A percentile compares a stretch with the other conserved stretches of the same genome.
These are phyloP conservation scores for Powellomyces hirtus DNA, from an alignment of 192 early-diverging fungal species.

Conservation along the genomic window DNA sequence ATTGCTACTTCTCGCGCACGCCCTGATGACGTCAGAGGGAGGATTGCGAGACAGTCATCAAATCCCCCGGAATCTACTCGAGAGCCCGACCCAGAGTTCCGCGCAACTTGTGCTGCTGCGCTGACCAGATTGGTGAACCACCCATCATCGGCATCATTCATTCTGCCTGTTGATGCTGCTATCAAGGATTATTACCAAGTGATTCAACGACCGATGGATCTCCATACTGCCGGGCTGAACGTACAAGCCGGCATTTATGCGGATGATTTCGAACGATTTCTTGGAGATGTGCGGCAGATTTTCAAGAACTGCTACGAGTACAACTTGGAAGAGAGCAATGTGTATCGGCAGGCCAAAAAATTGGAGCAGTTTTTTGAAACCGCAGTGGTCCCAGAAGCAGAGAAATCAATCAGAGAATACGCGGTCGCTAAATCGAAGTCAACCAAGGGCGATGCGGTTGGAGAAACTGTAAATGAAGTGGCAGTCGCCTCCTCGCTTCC, in stretches of 20 bases:
- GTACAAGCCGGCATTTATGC: conserved; percentile 52
- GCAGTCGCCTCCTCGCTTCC: too few relatives aligned
- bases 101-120: conserved; percentile 5
- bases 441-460: too few relatives aligned
- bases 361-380: conserved; percentile 35
- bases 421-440: too few relatives aligned
- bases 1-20: background rate
- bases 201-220: conserved; percentile 72
- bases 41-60: background rate
- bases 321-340: conserved; percentile 55
- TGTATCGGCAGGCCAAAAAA: conserved; percentile 31
- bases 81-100: conserved; percentile 40
- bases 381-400: conserved; percentile 16
- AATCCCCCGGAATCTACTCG: conserved; percentile 13
- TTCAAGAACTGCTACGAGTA: conserved; percentile 75
- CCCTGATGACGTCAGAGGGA: background rate
- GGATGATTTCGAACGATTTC: conserved; percentile 48
- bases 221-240: conserved; percentile 62
- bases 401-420: too few relatives aligned
- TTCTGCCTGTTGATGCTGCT: conserved; percentile 35
- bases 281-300: conserved; percentile 62
- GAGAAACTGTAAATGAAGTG: too few relatives aligned
- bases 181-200: conserved; percentile 34
- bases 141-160: conserved; percentile 31
- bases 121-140: conserved; percentile 33